These are phyloP conservation scores for Gnaphalium uliginosum DNA, from an alignment of 129 eudicot species.

Conservation along the genomic window DNA sequence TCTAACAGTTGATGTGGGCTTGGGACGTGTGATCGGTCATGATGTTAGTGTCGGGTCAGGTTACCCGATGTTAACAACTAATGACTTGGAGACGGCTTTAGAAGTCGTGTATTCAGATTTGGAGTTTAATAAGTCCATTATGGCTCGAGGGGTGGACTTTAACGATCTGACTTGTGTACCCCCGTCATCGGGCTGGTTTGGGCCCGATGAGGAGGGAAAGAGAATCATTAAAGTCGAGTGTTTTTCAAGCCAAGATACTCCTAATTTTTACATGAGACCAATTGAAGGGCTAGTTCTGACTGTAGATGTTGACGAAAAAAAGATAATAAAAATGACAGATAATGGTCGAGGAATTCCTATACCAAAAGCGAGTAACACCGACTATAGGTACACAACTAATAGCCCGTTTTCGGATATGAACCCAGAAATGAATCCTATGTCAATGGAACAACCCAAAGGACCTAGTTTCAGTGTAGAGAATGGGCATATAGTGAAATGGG, in stretches of 20 bases:
- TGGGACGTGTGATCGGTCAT: constrained; percentile 36
- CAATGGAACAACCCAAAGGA: constrained; percentile 73
- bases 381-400: constrained; percentile 37
- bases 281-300: constrained; percentile 59
- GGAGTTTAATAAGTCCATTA: constrained; percentile 51
- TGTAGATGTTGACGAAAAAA: constrained; percentile 46
- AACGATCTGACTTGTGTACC: constrained; percentile 46
- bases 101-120: constrained; percentile 20
- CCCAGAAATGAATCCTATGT: constrained; percentile 45
- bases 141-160: constrained; percentile 54
- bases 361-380: constrained; percentile 54
- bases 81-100: constrained; percentile 42
- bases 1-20: constrained; percentile 45
- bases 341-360: constrained; percentile 51
- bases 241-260: constrained; percentile 49
- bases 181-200: constrained; percentile 70
- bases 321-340: constrained; percentile 46
- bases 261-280: constrained; percentile 80
- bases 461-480: constrained; percentile 58
- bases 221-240: constrained; percentile 59
- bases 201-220: constrained; percentile 55
- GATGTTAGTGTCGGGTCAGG: constrained; percentile 42
- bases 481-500: constrained; percentile 64
- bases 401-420: constrained; percentile 16
- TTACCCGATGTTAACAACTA: constrained; percentile 50